Evolutionary conservation across 768 basidiomycete genomes (phyloP), one percentile per base, ranked within the genome.

Genomic region (Guyanaporus albipodus): DNA sequence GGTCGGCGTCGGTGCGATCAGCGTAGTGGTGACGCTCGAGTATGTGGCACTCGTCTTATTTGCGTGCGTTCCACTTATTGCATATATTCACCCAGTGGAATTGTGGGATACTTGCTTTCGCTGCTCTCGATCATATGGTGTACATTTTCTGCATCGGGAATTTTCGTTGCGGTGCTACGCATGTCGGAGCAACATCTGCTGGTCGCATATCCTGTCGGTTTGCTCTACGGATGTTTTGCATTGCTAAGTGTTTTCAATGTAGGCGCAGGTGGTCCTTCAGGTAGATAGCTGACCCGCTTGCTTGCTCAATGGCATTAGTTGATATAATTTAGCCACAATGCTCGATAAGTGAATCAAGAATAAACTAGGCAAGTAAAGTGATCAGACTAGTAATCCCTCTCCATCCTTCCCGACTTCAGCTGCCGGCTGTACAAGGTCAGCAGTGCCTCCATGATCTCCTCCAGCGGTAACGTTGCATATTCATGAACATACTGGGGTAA

Each of bases 161-260:
- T 99, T 46, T 98, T 99, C 58, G 91, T 95, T 8, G 87, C 91
- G 3, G 93, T 97, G 31, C 74, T 99, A 41, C 81, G 90, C 53
- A 94, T 99, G 90, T 91, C 91, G 8, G 87, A 94, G 54, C 96
- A 99, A 64, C 78, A 94, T 38, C 73, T 97, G 22, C 79, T 99
- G 19, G 93, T 99, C 32, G 96, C 94, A 54, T 99, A 99, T 68
- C 96, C 96, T 10, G 83, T 98, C 42, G 92, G 90, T 29, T 70
- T 99, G 42, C 72, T 98, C 19, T 99, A 96, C 58, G 91, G 91
- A 17, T 95, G 91, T 67, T 95, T 95, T 62, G 93, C 91, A 12
- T 69, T 97, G 31, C 77, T 97, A 47, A 95, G 90, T 65, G 87
- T 95, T 47, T 96, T 96, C 70, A 87, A 82, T 57, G 80, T 73